Evolutionary conservation across 2,329 filamentous ascomycete genomes (phyloP).

Genomic region (Stachybotrys chartarum): DNA sequence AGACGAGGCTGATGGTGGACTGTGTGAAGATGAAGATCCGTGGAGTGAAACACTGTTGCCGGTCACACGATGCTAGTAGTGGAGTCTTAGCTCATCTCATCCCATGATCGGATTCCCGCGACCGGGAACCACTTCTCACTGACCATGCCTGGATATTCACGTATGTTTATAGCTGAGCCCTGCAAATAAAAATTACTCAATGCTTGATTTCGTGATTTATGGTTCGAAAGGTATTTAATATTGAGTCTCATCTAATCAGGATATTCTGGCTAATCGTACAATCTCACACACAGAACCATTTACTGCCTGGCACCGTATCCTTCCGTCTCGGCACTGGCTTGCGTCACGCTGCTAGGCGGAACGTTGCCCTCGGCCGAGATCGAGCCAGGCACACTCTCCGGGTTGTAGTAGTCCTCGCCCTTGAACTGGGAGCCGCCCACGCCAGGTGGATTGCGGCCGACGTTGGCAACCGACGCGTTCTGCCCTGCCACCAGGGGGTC

Average conservation of each 20-base stretch:
- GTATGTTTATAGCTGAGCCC: too few species aligned
- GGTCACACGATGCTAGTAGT: too few species aligned
- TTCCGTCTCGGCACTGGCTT: slow-evolving; percentile 24
- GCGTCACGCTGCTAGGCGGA: slow-evolving; percentile 31
- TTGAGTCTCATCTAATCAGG: background rate
- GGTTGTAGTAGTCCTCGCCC: slow-evolving; percentile 31
- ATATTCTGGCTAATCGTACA: background rate
- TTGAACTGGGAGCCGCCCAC: slow-evolving; percentile 30
- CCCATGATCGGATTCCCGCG: too few species aligned
- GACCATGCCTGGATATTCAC: too few species aligned
- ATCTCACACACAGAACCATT: background rate
- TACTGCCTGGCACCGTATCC: slow-evolving; percentile 2
- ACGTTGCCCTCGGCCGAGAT: slow-evolving; percentile 33
- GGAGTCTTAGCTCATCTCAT: too few species aligned
- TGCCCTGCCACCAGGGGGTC: slow-evolving; percentile 27
- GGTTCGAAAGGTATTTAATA: too few species aligned
- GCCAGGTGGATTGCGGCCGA: slow-evolving; percentile 25
- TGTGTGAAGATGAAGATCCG: too few species aligned
- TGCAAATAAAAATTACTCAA: too few species aligned
- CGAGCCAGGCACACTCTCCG: slow-evolving; percentile 34
- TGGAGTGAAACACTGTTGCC: too few species aligned
- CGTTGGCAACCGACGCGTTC: slow-evolving; percentile 28
- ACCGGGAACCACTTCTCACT: too few species aligned
- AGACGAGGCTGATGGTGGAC: too few species aligned
- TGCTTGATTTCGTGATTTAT: too few species aligned